Evolutionary conservation across 2,329 filamentous ascomycete species (phyloP).

Genomic region (Nigrospora oryzae): DNA sequence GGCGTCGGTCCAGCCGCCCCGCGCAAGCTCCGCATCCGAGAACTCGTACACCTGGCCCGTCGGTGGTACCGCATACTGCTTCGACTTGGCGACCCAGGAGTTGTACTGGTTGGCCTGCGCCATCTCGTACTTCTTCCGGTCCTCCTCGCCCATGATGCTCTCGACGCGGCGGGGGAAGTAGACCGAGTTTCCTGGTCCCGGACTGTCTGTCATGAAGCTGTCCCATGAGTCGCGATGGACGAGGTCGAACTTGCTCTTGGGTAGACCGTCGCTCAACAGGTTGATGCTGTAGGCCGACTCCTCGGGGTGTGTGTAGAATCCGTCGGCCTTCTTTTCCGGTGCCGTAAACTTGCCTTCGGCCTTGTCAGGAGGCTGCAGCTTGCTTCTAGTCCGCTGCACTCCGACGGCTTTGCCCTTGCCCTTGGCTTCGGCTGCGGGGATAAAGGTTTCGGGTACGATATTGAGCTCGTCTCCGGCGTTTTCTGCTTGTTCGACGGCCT

Average conservation of each 20-base stretch:
- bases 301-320: conserved; percentile 62
- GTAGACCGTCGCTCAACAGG: conserved; percentile 16
- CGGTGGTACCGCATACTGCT: conserved; percentile 24
- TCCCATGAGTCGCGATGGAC: conserved; percentile 58
- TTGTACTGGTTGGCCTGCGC: conserved; percentile 48
- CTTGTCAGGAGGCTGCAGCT: conserved; percentile 62
- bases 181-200: conserved; percentile 40
- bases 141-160: conserved; percentile 71
- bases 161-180: conserved; percentile 62
- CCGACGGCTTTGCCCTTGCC: conserved; percentile 19
- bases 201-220: conserved; percentile 47
- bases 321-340: conserved; percentile 57
- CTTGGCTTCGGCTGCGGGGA: conserved; percentile 41
- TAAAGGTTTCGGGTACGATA: conserved; percentile 80
- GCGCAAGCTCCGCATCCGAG: conserved; percentile 32
- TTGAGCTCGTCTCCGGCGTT: conserved; percentile 81
- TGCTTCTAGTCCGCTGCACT: conserved; percentile 42
- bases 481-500: conserved; percentile 77
- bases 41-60: conserved; percentile 41
- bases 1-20: conserved; percentile 31
- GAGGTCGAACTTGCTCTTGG: conserved; percentile 35
- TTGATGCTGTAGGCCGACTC: conserved; percentile 55
- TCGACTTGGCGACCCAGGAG: conserved; percentile 21
- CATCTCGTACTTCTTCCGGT: conserved; percentile 64
- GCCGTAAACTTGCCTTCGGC: conserved; percentile 74